These are phyloP conservation scores for Irpex sp. DNA, from an alignment of 1,284 basidiomycete genomes.

Conservation along the genomic window DNA sequence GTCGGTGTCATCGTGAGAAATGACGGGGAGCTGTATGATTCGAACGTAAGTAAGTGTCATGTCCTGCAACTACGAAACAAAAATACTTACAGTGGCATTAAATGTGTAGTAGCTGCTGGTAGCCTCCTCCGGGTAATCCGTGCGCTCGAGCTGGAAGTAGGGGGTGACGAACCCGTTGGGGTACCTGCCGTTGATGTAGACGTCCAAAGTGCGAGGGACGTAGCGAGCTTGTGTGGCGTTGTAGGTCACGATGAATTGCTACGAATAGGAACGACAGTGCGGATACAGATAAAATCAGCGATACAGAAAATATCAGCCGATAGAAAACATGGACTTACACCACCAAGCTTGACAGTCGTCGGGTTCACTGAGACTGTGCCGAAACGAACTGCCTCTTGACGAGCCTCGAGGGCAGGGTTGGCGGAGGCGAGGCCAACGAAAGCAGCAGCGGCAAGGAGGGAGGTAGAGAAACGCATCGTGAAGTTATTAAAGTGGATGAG, in stretches of 20 bases:
- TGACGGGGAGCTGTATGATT: neutral
- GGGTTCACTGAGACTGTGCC: neutral
- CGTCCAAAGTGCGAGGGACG: constrained; percentile 2
- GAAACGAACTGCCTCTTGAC: constrained; percentile 2
- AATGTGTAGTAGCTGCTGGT: neutral
- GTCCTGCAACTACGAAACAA: neutral
- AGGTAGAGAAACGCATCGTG: neutral
- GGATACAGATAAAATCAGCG: neutral
- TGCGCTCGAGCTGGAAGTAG: neutral
- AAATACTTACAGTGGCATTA: constrained; percentile 1
- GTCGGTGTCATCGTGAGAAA: neutral
- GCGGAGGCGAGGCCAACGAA: neutral
- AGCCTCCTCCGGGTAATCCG: neutral
- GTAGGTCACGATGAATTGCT: constrained; percentile 6
- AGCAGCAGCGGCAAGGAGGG: neutral
- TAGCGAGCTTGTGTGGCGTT: constrained; percentile 2
- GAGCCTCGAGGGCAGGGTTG: neutral
- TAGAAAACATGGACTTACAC: neutral
- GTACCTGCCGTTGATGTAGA: constrained; percentile 8
- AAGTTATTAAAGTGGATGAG: neutral
- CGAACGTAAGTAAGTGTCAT: too few species aligned
- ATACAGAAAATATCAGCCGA: neutral
- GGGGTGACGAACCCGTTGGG: constrained; percentile 4
- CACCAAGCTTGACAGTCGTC: neutral
- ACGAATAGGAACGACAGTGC: neutral